These are phyloP conservation scores for Somion occarium DNA, from an alignment of 1,284 basidiomycete species.

Conservation along the genomic window DNA sequence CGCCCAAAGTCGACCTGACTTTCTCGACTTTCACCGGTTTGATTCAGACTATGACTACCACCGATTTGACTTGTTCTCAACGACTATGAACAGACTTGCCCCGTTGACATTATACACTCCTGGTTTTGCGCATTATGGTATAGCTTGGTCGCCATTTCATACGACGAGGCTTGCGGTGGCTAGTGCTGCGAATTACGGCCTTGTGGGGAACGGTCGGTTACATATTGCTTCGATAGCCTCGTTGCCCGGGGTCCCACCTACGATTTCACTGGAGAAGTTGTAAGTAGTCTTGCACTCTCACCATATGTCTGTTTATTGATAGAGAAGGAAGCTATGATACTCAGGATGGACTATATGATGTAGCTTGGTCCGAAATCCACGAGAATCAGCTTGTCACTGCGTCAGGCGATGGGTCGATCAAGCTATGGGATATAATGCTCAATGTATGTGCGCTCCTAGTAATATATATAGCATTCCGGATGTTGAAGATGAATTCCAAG, in stretches of 20 bases:
- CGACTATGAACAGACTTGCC: conserved; percentile 41
- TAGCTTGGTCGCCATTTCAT: conserved; percentile 94
- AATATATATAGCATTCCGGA: conserved; percentile 11
- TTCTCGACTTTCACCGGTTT: background rate
- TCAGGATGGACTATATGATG: conserved; percentile 89
- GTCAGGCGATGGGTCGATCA: conserved; percentile 89
- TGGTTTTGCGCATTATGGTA: conserved; percentile 83
- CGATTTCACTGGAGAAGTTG: conserved; percentile 62
- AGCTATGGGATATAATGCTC: conserved; percentile 87
- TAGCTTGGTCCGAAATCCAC: conserved; percentile 91
- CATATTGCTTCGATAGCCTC: conserved; percentile 61
- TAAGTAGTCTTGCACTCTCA: conserved; percentile 32
- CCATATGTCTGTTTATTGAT: background rate
- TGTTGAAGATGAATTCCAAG: conserved; percentile 22
- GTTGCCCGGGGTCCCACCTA: conserved; percentile 40
- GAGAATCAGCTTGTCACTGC: conserved; percentile 91
- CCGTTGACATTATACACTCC: conserved; percentile 64
- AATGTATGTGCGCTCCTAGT: conserved; percentile 45
- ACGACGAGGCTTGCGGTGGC: conserved; percentile 79
- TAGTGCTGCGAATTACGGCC: conserved; percentile 90
- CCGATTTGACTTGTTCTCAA: background rate
- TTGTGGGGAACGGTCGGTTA: conserved; percentile 90
- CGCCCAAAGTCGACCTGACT: background rate
- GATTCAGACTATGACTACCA: too few species aligned
- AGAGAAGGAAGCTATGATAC: conserved; percentile 73